Evolutionary conservation across 2,329 filamentous ascomycete genomes (phyloP), one percentile per base, ranked within the genome.

Genomic region (Allantophomopsis cytisporea): DNA sequence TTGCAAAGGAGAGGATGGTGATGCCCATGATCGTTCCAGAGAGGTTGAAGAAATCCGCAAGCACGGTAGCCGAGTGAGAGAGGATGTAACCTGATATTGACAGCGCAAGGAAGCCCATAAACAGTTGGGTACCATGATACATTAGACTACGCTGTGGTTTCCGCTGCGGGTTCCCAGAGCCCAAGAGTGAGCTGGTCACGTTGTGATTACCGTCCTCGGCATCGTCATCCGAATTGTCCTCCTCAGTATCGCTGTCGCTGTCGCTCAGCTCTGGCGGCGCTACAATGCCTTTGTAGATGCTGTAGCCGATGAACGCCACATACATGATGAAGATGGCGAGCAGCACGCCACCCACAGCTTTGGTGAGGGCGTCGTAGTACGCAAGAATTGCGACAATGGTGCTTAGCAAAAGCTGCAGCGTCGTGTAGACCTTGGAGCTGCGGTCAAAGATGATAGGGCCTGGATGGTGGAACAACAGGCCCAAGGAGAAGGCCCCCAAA

Each of bases 401-500:
- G 1, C 65, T 69, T 5, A 68, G 31, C 1, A 54, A 45, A 5
- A 69, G 53, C 10, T 65, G 50, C 8, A 68, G 40, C 1, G 54
- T 48, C 1, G 65, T 60, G 45, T 72, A 71, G 11, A 68, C 54
- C 43, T 62, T 64, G 1, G 66, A 58, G 42, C 64, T 69, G n/a
- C 49, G 45, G 44, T 72, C 69, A 42, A 71, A 72, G 1, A 42
- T 36, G 10, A 60, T 50, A 1, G 43, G 38, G 2, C 45, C 45
- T 6, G 46, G 42, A 7, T 53, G 50, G 41, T 61, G 54, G 46
- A 62, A 67, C 3, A 72, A 47, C 1, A 73, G 55, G 5, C 67
- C 69, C 1, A 73, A 55, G 2, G 67, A 68, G 47, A 73, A 73
- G 11, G 69, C 69, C 13, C 69, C 69, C 2, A 72, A 58, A 38